Evolutionary conservation across 1,284 basidiomycete species (phyloP).

Genomic region (Naganishia sp.): DNA sequence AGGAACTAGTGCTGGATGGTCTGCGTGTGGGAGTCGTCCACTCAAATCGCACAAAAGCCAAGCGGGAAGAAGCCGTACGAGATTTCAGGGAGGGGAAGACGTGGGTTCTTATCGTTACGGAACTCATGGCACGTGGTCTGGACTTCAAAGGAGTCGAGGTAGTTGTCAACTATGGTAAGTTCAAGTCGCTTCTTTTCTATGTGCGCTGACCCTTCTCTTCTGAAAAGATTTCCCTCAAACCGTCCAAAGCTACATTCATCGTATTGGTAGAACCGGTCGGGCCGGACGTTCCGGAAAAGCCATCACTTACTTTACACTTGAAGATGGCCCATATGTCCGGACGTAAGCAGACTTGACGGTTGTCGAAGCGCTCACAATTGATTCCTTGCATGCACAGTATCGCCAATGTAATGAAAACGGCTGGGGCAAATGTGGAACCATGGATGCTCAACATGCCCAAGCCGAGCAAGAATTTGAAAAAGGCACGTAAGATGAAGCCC

Average conservation of each 20-base stretch:
- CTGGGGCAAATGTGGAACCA: constrained; percentile 82
- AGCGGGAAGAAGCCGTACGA: constrained; percentile 79
- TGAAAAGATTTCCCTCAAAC: constrained; percentile 79
- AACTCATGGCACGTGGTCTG: constrained; percentile 95
- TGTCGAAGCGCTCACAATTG: neutral
- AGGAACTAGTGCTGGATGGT: constrained; percentile 82
- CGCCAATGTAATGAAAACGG: constrained; percentile 89
- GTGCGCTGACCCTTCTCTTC: neutral
- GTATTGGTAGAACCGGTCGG: constrained; percentile 93
- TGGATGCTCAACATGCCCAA: constrained; percentile 87
- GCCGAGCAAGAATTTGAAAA: constrained; percentile 83
- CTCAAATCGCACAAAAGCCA: constrained; percentile 79
- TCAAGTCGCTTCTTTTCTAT: constrained; percentile 32
- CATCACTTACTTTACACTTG: constrained; percentile 92
- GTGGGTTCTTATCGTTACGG: constrained; percentile 91
- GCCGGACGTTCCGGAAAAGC: constrained; percentile 89
- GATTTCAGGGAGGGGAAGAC: constrained; percentile 83
- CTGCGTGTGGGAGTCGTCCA: constrained; percentile 89
- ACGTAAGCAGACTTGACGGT: constrained; percentile 59
- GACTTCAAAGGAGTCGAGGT: constrained; percentile 94
- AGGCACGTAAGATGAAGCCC: constrained; percentile 72
- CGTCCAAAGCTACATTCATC: constrained; percentile 91
- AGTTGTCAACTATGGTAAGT: constrained; percentile 79
- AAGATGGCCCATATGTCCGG: constrained; percentile 88
- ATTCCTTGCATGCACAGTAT: constrained; percentile 61